A percentile compares a stretch with the other conserved stretches of the same genome.
phyloP scores from a whole-genome alignment of 345 rosid genomes.

The Pelargonium nanum region DNA sequence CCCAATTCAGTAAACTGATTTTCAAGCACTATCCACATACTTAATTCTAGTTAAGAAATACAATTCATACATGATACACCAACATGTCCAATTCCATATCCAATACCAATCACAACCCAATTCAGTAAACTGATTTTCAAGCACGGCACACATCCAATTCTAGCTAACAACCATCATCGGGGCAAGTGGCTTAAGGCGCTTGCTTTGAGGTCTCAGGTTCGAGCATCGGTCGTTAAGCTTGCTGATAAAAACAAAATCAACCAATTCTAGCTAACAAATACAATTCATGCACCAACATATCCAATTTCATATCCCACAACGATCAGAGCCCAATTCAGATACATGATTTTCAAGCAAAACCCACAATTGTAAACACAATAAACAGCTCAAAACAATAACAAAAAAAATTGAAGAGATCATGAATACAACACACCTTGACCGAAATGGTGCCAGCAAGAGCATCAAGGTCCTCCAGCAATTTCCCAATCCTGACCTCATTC shows the following conservation, averaged over 20 bases:
- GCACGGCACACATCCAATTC: conserved; percentile 1
- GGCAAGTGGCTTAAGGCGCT: no score
- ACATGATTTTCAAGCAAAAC: background rate
- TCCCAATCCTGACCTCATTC: conserved; percentile 84
- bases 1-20: conserved; percentile 7
- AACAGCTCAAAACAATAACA: conserved; percentile 1
- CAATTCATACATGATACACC: no score
- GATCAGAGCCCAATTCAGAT: conserved; percentile 10
- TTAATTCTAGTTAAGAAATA: no score
- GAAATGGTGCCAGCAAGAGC: conserved; percentile 88
- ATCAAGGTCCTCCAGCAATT: conserved; percentile 84
- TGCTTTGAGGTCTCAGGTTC: no score
- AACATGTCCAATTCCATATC: background rate
- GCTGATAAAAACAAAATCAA: no score
- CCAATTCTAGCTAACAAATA: background rate
- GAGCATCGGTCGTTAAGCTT: no score
- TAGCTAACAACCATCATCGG: no score
- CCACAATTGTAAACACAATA: background rate
- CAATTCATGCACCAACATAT: background rate
- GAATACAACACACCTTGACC: conserved; percentile 46
- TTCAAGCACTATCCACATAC: conserved; percentile 8
- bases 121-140: conserved; percentile 6
- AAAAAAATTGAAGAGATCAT: background rate
- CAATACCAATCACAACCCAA: conserved; percentile 8
- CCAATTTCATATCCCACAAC: background rate